Conservation (phyloP, 2,329 filamentous ascomycete species). For the Amauroascus verrucosus region DNA sequence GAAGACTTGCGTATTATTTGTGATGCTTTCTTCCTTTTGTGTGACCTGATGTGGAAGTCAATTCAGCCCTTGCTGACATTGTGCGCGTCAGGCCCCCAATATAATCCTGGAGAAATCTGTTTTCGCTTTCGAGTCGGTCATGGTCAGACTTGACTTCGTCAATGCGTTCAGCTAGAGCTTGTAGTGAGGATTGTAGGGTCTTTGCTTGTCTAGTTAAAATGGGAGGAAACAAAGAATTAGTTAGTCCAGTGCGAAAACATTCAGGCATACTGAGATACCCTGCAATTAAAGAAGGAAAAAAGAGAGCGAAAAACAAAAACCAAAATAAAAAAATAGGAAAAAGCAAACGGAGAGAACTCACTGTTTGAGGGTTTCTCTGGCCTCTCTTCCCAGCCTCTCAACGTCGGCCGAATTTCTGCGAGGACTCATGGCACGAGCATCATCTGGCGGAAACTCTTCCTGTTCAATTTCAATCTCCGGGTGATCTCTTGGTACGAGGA, state of each 20-base stretch:
- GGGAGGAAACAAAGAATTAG: constrained; percentile 12
- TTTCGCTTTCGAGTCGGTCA: constrained; percentile 91
- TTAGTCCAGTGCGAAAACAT: background rate
- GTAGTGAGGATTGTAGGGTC: constrained; percentile 74
- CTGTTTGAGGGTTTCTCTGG: constrained; percentile 55
- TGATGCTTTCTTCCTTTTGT: constrained; percentile 36
- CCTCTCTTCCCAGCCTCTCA: constrained; percentile 74
- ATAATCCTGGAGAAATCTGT: constrained; percentile 95
- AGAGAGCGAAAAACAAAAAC: no score
- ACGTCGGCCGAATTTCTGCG: constrained; percentile 82
- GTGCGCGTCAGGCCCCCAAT: constrained; percentile 90
- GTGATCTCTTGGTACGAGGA: constrained; percentile 69
- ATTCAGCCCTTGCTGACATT: constrained; percentile 46
- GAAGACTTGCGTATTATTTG: background rate
- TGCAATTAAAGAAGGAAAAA: no score
- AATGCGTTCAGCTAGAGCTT: constrained; percentile 84
- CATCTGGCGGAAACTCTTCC: constrained; percentile 69
- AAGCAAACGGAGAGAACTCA: constrained; percentile 30
- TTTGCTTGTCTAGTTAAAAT: constrained; percentile 67
- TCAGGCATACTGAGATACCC: no score
- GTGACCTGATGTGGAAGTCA: constrained; percentile 42
- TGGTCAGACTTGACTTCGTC: constrained; percentile 91
- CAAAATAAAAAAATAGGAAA: no score
- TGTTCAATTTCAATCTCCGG: constrained; percentile 62
- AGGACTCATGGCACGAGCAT: constrained; percentile 90